Conservation (phyloP, 495 filamentous ascomycete species). For the Talaromyces liani region DNA sequence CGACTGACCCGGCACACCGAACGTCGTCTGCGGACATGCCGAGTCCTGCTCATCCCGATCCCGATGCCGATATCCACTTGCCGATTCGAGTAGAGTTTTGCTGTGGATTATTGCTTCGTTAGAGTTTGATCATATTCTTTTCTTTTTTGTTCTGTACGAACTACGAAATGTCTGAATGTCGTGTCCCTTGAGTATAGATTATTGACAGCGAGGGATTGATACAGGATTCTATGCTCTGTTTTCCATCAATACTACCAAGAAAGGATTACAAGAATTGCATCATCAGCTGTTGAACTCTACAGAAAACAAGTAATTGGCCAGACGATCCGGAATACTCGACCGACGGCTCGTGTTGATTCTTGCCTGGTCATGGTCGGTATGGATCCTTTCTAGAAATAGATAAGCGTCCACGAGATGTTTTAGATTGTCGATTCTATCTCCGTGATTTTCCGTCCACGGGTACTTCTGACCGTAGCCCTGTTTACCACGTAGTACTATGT, state of each 20-base stretch:
- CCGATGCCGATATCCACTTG: neutral
- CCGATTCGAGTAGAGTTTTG: neutral
- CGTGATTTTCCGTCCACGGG: neutral
- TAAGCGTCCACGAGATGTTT: neutral
- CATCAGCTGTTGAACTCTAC: no score
- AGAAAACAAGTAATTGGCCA: no score
- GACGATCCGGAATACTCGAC: neutral
- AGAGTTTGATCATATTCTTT: no score
- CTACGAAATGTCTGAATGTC: no score
- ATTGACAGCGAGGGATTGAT: no score
- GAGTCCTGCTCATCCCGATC: neutral
- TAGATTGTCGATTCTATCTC: neutral
- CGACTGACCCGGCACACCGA: neutral
- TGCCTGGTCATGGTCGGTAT: neutral
- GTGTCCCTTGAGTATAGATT: no score
- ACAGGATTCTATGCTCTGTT: no score
- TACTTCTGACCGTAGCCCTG: neutral
- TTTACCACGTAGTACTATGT: no score
- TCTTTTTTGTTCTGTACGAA: no score
- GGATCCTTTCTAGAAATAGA: slow-evolving; percentile 4
- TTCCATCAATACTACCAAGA: no score
- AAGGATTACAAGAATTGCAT: no score
- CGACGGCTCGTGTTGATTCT: neutral
- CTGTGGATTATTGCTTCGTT: no score
- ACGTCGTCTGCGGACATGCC: neutral